Evolutionary conservation across 2,329 filamentous ascomycete species (phyloP), one percentile per base, ranked within the genome.

Genomic region (Cercospora brassicicola): DNA sequence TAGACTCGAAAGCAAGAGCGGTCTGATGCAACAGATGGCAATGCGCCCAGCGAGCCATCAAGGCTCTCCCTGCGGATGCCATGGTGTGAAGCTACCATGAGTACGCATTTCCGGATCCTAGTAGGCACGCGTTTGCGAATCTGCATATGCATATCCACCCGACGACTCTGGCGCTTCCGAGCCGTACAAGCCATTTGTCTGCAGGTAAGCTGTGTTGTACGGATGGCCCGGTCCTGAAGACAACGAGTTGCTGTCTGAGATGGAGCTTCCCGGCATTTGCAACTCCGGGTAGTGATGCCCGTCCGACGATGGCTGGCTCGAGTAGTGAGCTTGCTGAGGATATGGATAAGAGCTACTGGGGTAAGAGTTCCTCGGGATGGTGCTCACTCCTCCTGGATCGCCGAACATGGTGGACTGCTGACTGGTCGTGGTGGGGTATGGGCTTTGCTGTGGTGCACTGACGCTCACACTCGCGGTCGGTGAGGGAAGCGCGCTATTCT

Each of bases 361-460:
- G 45, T 70, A 71, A 6, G 66, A 61, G 39, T 63, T 64, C 11
- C 70, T 57, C 15, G 70, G 70, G 11, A 71, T 64, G 31, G 70
- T 66, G 59, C 63, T 71, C 26, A 64, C 66, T 26, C 68, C 59
- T n/a, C 70, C 70, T 5, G 70, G 65, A 61, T 69, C 70, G 57
- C 70, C 70, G 39, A 70, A 71, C 20, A 71, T 45, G 11, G 65
- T 65, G 10, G 67, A 67, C 13, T 66, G 67, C 53, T 69, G 70
- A 11, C 60, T 53, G 4, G 66, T 65, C 30, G 64, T 57, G 23
- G 48, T 63, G 6, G 67, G 64, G 42, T 70, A 71, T 10, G 68
- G 64, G 11, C 61, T 68, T 18, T 67, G 70, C 33, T 69, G 67
- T 59, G 55, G 55, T 36, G 55, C 55, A 36, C 51, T 65, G 61